Percentiles rank a stretch among this genome's conserved stretches.
These are phyloP conservation scores for Magnaporthiopsis poae DNA, from an alignment of 2,329 filamentous ascomycete species.

Conservation along the genomic window DNA sequence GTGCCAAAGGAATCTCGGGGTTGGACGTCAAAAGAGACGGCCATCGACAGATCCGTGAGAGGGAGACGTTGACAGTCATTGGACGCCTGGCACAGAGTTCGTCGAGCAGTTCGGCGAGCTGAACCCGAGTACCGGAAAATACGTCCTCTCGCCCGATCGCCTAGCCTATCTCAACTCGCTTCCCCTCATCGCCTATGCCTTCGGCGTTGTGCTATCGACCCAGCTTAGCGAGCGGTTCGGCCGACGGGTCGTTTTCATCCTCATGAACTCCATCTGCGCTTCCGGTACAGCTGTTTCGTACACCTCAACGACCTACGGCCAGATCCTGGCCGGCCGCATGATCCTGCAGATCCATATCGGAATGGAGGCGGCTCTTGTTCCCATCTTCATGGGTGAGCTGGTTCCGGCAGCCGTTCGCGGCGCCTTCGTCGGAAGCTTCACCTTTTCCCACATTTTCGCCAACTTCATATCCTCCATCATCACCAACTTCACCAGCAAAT, in stretches of 20 bases:
- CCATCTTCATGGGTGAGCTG: slow-evolving; percentile 17
- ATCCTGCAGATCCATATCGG: slow-evolving; percentile 8
- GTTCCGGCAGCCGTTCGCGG: slow-evolving; percentile 15
- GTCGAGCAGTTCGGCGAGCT: slow-evolving; percentile 14
- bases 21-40: no score
- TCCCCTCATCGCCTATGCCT: slow-evolving; percentile 10
- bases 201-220: slow-evolving; percentile 9
- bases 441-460: slow-evolving; percentile 15
- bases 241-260: slow-evolving; percentile 11
- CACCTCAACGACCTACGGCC: slow-evolving; percentile 10
- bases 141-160: slow-evolving; percentile 12
- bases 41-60: no score
- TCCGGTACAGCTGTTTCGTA: slow-evolving; percentile 10
- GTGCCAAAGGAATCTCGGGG: no score
- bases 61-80: not conserved
- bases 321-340: slow-evolving; percentile 12
- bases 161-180: slow-evolving; percentile 17
- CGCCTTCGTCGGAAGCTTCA: slow-evolving; percentile 13
- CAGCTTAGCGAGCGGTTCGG: slow-evolving; percentile 11
- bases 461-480: slow-evolving; percentile 15
- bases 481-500: slow-evolving; percentile 15
- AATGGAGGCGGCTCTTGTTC: slow-evolving; percentile 15
- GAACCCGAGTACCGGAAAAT: slow-evolving; percentile 10
- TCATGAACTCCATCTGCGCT: slow-evolving; percentile 13
- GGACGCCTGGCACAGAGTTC: slow-evolving; percentile 3